Conservation (phyloP, 2,329 filamentous ascomycete species). For the Achaetomium macrosporum region DNA sequence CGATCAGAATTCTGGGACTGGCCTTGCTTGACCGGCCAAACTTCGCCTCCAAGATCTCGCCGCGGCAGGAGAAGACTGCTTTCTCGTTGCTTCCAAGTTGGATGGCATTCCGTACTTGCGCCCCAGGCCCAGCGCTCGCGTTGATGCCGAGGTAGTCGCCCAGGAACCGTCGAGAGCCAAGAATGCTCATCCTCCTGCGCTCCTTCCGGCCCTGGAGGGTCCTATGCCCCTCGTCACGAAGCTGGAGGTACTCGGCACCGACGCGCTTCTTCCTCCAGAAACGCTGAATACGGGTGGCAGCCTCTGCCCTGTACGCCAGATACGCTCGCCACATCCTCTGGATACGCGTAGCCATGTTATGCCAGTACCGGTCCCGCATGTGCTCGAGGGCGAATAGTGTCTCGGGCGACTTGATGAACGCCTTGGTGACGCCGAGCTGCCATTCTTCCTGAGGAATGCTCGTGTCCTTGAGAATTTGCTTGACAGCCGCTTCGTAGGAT, state of each 20-base stretch:
- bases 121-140: constrained; percentile 71
- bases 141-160: constrained; percentile 92
- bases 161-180: constrained; percentile 86
- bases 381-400: constrained; percentile 94
- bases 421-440: constrained; percentile 94
- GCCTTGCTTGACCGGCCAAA: constrained; percentile 95
- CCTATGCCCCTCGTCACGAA: constrained; percentile 81
- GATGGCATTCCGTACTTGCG: constrained; percentile 70
- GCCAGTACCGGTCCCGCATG: constrained; percentile 97
- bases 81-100: constrained; percentile 67
- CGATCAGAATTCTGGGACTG: constrained; percentile 74
- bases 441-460: constrained; percentile 93
- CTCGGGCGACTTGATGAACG: constrained; percentile 97
- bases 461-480: constrained; percentile 91
- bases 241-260: constrained; percentile 79
- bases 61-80: constrained; percentile 83
- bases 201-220: constrained; percentile 83
- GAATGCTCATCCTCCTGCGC: constrained; percentile 79
- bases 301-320: constrained; percentile 84
- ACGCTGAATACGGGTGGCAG: constrained; percentile 86
- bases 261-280: constrained; percentile 94
- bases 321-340: constrained; percentile 97
- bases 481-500: constrained; percentile 77
- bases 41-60: constrained; percentile 85
- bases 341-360: constrained; percentile 98